Evolutionary conservation across 2,329 filamentous ascomycete genomes (phyloP), one percentile per base, ranked within the genome.

Genomic region (Paecilomyces niveus): DNA sequence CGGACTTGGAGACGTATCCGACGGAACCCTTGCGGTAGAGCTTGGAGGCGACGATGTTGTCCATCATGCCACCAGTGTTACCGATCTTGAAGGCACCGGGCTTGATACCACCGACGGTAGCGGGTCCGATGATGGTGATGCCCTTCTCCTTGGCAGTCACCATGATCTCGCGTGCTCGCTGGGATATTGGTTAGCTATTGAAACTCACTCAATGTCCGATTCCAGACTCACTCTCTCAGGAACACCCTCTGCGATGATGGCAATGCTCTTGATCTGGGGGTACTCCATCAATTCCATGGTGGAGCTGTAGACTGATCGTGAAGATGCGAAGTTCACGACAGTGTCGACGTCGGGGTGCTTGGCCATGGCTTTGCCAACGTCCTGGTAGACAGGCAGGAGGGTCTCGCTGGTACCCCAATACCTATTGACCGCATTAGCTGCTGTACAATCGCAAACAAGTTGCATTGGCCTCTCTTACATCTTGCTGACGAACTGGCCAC

Each of bases 31-130:
- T 94, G 80, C 94, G 93, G 88, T 99, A 99, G 62, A 99, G 90
- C 88, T 99, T 99, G 77, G 94, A 97, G 69, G 94, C 92, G 65
- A 99, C 94, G 72, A 99, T 99, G 86, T 99, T 99, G 86, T 99
- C 94, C 94, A 99, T 99, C 94, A 99, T 99, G 80, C 94, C 94
- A 85, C 94, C 94, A 71, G 94, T 99, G 86, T 99, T 99, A 77
- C 94, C 94, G 66, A 99, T 99, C 87, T 97, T 99, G 89, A 93
- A 99, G 77, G 90, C 90, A 78, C 94, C 94, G 63, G 94, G 94
- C 87, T 97, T 99, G 83, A 99, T 97, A 72, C 94, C 94, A 86
- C 94, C 94, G 63, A 99, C 94, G 58, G 94, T 99, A 70, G 94
- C 94, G 65, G 94, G 94, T 65, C 94, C 94, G 74, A 99, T 97